Conservation (phyloP, 345 rosid species). For the Cardamine occulta region DNA sequence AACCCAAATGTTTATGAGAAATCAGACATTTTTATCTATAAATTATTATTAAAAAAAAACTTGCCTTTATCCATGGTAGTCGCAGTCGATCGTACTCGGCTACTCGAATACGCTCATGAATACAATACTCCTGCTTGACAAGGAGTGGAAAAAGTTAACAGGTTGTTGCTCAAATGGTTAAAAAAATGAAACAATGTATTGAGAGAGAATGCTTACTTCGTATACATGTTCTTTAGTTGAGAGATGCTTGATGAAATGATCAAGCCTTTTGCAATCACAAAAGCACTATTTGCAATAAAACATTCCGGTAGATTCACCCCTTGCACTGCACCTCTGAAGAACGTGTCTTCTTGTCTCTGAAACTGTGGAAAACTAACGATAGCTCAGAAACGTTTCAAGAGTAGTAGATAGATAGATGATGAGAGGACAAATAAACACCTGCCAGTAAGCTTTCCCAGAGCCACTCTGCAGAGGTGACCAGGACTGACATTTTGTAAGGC, state of each 20-base stretch:
- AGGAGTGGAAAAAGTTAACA: neutral
- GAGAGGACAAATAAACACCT: slow-evolving; percentile 1
- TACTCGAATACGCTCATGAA: neutral
- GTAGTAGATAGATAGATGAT: neutral
- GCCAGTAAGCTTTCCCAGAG: slow-evolving; percentile 28
- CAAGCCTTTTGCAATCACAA: neutral
- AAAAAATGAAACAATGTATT: slow-evolving; percentile 5
- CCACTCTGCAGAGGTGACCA: slow-evolving; percentile 28
- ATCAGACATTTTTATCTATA: too few species aligned
- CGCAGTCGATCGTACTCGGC: neutral
- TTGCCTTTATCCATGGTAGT: neutral
- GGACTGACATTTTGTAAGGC: neutral
- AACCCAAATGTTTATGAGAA: too few species aligned
- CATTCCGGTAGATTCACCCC: slow-evolving; percentile 15
- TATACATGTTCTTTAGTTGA: neutral
- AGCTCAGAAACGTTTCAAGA: neutral
- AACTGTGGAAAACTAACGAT: neutral
- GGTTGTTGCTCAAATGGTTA: slow-evolving; percentile 9
- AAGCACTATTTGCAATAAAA: neutral
- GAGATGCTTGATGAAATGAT: slow-evolving; percentile 14
- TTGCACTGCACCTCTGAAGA: neutral
- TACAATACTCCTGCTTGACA: neutral
- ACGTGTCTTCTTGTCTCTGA: neutral
- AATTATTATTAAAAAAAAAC: too few species aligned
- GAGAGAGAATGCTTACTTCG: neutral